These are phyloP conservation scores for Cryptosporidium muris DNA, from an alignment of 169 alveolate genomes.

Conservation along the genomic window DNA sequence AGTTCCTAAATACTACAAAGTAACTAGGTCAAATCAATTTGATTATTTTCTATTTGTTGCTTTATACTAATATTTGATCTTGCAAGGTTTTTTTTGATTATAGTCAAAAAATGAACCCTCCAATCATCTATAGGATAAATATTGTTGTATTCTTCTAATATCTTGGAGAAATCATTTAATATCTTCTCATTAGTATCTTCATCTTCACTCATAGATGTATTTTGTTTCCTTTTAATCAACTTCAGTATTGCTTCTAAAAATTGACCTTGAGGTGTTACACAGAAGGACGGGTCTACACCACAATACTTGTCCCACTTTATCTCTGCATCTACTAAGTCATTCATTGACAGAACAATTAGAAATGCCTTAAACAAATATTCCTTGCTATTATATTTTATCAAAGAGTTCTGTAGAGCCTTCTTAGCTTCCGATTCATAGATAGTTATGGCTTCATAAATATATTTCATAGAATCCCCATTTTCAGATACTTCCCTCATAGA, in stretches of 20 bases:
- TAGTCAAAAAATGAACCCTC: conserved; percentile 57
- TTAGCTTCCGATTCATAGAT: conserved; percentile 78
- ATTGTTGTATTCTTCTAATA: conserved; percentile 50
- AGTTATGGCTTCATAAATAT: conserved; percentile 33
- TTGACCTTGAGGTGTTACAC: conserved; percentile 36
- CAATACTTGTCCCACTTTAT: conserved; percentile 61
- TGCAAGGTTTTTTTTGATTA: conserved; percentile 24
- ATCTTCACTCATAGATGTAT: neutral
- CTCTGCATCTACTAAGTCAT: conserved; percentile 62
- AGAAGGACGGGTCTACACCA: conserved; percentile 21
- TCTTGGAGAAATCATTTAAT: conserved; percentile 29
- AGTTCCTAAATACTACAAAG: neutral
- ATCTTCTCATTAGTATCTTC: conserved; percentile 16
- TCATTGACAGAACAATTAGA: conserved; percentile 56
- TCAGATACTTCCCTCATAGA: conserved; percentile 41
- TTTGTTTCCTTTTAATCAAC: conserved; percentile 33
- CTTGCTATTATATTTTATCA: conserved; percentile 78
- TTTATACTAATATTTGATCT: conserved; percentile 12
- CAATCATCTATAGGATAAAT: conserved; percentile 65
- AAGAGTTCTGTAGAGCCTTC: conserved; percentile 74
- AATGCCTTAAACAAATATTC: conserved; percentile 79
- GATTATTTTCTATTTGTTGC: conserved; percentile 41
- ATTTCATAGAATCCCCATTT: neutral
- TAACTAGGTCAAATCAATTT: conserved; percentile 43
- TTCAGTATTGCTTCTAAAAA: conserved; percentile 34